Conservation (phyloP, 129 eudicot species). For the Flaveria robusta region DNA sequence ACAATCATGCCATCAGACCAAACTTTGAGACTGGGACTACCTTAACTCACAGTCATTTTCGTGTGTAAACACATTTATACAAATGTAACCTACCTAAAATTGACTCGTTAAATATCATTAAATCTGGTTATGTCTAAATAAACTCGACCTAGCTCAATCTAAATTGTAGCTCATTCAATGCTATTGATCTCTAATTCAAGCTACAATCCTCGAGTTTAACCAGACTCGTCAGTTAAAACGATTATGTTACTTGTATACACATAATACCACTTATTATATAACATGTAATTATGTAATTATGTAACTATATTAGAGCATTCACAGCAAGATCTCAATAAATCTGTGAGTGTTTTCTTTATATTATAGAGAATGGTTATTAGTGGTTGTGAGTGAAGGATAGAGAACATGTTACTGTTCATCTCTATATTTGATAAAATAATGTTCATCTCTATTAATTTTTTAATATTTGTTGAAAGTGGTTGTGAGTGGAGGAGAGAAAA, state of each 20-base stretch:
- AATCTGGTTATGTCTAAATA: neutral
- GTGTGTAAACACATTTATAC: neutral
- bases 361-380: too few species aligned
- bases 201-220: neutral
- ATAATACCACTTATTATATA: neutral
- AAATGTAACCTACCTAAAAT: neutral
- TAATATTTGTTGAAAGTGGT: too few species aligned
- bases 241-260: too few species aligned
- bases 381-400: too few species aligned
- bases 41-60: conserved; percentile 27
- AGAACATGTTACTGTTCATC: too few species aligned
- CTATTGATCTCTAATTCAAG: neutral
- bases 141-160: neutral
- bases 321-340: too few species aligned
- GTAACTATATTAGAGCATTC: too few species aligned
- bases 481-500: too few species aligned
- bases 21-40: conserved; percentile 30
- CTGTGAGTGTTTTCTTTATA: too few species aligned
- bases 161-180: neutral
- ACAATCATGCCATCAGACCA: conserved; percentile 27
- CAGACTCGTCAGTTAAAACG: neutral
- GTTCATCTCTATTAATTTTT: too few species aligned
- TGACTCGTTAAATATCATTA: neutral
- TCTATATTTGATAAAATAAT: too few species aligned
- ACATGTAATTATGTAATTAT: too few species aligned